Evolutionary conservation across 306 rosid species (phyloP), one percentile per base, ranked within the genome.

Genomic region (Myrica gale): DNA sequence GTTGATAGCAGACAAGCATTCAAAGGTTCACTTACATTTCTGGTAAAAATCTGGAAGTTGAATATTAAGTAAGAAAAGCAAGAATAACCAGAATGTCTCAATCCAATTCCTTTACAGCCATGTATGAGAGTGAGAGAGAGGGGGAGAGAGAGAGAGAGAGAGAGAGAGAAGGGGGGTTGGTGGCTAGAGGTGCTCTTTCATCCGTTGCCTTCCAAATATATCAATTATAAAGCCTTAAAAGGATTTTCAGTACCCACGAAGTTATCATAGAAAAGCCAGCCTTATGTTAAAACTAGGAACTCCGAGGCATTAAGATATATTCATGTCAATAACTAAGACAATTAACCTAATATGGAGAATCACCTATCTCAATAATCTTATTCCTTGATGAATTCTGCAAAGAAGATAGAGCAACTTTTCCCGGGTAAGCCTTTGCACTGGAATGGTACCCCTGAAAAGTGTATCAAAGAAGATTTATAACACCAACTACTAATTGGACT

Each of bases 321-420:
- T 52, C 20, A 54, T 68, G 68, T 39, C 46, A 72, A 62, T 23
- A 77, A 47, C 75, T 44, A 68, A 42, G n/a, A 72, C 62, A 66
- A 69, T 54, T 45, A 75, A 82, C 39, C 71, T 63, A 75, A 12
- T 53, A 16, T 73, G 19, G 79, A 70, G 58, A 74, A 69, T 84
- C 61, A 94, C 98, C 98, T 83, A 92, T 84, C 77, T 94, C 93
- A 68, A 92, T 57, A 75, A 78, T 82, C 84, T 90, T 94, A 73
- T 94, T 94, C 86, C 96, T 94, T 70, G 98, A 92, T 62, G 88
- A 77, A 81, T 80, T 88, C 87, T 88, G 86, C 85, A 87, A 72
- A 65, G 91, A 75, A 79, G 92, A 78, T 69, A 90, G 75, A 67
- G 86, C 82, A 72, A 89, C 87, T 85, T 89, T 92, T 84, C 94